These are phyloP conservation scores for Carex littledalei DNA, from an alignment of 176 grass and related monocot species.

Conservation along the genomic window DNA sequence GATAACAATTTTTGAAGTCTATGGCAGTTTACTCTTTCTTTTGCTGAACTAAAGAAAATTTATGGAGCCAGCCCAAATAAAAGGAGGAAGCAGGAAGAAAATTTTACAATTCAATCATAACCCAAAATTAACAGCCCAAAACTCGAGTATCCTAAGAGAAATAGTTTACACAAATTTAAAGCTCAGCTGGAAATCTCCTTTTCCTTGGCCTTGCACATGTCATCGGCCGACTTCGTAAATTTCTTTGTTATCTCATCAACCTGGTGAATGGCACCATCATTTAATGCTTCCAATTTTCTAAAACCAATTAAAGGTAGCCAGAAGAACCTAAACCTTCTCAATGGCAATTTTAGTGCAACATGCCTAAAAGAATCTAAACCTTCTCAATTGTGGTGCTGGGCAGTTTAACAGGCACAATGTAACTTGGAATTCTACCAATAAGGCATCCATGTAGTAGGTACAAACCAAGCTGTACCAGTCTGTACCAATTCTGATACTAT, in stretches of 20 bases:
- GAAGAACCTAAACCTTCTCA: neutral
- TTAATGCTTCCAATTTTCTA: neutral
- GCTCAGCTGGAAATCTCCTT: constrained; percentile 73
- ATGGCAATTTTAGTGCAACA: neutral
- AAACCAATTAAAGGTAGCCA: constrained; percentile 8
- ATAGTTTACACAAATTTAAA: constrained; percentile 18
- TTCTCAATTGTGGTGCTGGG: neutral
- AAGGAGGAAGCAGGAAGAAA: neutral
- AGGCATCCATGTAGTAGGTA: neutral
- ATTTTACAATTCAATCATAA: neutral
- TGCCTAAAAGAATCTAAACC: neutral
- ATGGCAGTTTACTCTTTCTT: neutral
- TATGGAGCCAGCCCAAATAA: neutral
- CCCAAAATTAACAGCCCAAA: neutral
- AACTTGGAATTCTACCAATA: neutral
- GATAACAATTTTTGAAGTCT: neutral
- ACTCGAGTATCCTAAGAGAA: constrained; percentile 18
- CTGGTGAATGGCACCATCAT: constrained; percentile 25
- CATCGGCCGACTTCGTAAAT: constrained; percentile 77
- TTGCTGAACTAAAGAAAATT: neutral
- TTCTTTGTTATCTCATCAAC: constrained; percentile 90
- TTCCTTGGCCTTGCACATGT: constrained; percentile 98
- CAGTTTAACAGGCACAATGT: neutral
- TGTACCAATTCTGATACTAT: neutral
- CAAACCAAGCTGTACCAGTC: neutral